These are phyloP conservation scores for Lachancea kluyveri DNA, from an alignment of 805 yeast genomes.

Conservation along the genomic window DNA sequence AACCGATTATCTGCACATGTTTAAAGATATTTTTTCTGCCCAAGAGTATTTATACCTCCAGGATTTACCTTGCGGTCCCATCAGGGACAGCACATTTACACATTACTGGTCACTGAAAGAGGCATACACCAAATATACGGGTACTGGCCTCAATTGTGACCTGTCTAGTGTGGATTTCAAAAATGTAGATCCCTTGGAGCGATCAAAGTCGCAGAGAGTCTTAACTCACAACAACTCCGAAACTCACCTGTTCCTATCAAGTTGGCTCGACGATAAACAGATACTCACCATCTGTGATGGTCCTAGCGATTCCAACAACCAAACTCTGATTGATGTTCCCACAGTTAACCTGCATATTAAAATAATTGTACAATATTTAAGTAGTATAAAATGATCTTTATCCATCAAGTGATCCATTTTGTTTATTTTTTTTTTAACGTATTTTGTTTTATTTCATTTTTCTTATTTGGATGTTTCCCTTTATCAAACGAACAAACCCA, in stretches of 20 bases:
- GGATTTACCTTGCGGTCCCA: conserved; percentile 7
- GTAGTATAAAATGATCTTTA: conserved; percentile 8
- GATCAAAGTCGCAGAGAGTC: conserved; percentile 1
- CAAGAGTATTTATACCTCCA: conserved; percentile 33
- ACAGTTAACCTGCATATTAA: conserved; percentile 5
- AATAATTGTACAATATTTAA: conserved; percentile 1
- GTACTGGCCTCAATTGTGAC: conserved; percentile 48
- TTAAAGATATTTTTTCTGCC: conserved; percentile 37
- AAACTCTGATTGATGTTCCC: not conserved
- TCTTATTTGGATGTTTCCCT: no score
- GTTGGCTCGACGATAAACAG: conserved; percentile 18
- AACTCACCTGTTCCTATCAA: conserved; percentile 16
- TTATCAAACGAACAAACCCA: no score
- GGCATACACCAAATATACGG: conserved; percentile 61
- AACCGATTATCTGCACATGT: conserved; percentile 32
- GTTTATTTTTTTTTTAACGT: no score
- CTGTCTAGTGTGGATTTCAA: conserved; percentile 27
- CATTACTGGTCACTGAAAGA: conserved; percentile 79
- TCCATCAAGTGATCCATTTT: no score
- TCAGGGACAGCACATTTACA: conserved; percentile 37
- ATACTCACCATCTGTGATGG: conserved; percentile 12
- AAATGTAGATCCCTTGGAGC: conserved; percentile 7
- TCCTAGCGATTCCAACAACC: not conserved
- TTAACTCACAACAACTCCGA: not conserved
- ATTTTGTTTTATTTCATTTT: no score